phyloP scores from a whole-genome alignment of 305 asterid species.

The Fraxinus xanthoxyloides region DNA sequence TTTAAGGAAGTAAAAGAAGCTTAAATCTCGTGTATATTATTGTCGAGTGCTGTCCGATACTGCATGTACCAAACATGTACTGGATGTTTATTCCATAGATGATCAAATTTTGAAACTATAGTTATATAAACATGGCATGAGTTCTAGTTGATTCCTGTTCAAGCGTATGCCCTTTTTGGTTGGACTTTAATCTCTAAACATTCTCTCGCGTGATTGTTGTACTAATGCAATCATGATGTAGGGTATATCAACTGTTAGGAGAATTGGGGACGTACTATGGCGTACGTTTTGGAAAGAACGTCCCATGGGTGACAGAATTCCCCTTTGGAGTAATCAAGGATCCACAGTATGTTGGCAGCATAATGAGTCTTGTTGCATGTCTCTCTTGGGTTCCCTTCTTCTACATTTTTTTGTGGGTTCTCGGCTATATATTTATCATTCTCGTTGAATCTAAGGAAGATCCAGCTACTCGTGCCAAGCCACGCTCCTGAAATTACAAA shows the following conservation, averaged over 20 bases:
- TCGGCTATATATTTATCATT: slow-evolving; percentile 71
- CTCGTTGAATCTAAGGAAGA: slow-evolving; percentile 71
- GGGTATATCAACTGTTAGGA: slow-evolving; percentile 92
- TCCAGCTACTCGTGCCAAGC: slow-evolving; percentile 70
- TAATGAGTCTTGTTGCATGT: slow-evolving; percentile 76
- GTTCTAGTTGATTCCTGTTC: not conserved
- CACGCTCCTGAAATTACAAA: slow-evolving; percentile 32
- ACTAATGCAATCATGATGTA: slow-evolving; percentile 26
- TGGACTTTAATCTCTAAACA: not conserved
- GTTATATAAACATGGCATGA: not conserved
- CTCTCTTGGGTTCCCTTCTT: slow-evolving; percentile 63
- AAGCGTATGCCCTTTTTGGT: not conserved
- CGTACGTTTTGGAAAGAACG: slow-evolving; percentile 74
- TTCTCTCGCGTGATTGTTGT: not conserved
- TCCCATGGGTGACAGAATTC: slow-evolving; percentile 80
- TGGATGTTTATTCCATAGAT: not conserved
- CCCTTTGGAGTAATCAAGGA: slow-evolving; percentile 84
- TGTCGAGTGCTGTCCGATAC: not conserved
- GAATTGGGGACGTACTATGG: slow-evolving; percentile 91
- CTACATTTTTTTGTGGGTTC: slow-evolving; percentile 60
- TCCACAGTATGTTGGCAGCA: slow-evolving; percentile 91
- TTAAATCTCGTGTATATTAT: not conserved
- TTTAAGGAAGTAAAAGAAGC: not conserved
- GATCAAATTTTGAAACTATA: not conserved
- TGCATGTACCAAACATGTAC: not conserved